Conservation (phyloP, 176 grass and related monocot genomes). For the Phragmites australis region DNA sequence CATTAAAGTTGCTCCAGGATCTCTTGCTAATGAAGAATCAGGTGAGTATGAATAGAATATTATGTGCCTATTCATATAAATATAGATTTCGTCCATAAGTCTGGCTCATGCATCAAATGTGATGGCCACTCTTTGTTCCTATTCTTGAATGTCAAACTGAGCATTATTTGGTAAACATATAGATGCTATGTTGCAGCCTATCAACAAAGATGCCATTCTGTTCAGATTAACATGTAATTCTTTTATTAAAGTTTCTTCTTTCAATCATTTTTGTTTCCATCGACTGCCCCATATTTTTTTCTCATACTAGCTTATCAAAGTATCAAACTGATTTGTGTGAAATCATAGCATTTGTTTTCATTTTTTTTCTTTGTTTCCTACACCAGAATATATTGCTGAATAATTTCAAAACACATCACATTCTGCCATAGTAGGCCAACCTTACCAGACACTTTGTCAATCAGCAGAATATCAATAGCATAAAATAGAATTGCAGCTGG, state of each 20-base stretch:
- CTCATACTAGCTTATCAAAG: background rate
- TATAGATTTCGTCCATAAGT: background rate
- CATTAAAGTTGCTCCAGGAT: constrained; percentile 89
- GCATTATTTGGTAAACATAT: constrained; percentile 1
- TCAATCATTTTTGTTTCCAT: background rate
- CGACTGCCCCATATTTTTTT: background rate
- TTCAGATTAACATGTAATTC: background rate
- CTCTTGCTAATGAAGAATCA: constrained; percentile 89
- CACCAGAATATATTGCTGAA: background rate
- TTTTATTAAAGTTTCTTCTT: background rate
- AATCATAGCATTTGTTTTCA: background rate
- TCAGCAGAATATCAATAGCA: background rate
- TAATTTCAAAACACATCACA: constrained; percentile 9
- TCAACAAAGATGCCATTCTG: background rate
- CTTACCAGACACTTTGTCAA: background rate
- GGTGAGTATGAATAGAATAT: constrained; percentile 36
- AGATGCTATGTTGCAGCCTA: background rate
- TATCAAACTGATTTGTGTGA: background rate
- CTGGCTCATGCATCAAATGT: background rate
- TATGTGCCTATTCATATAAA: background rate
- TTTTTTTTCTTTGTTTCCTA: background rate
- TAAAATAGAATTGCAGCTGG: background rate
- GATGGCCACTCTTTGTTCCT: background rate
- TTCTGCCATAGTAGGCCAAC: background rate
- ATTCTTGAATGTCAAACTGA: background rate